phyloP scores from a whole-genome alignment of 2,329 filamentous ascomycete species.

The Aspergillus floridensis region DNA sequence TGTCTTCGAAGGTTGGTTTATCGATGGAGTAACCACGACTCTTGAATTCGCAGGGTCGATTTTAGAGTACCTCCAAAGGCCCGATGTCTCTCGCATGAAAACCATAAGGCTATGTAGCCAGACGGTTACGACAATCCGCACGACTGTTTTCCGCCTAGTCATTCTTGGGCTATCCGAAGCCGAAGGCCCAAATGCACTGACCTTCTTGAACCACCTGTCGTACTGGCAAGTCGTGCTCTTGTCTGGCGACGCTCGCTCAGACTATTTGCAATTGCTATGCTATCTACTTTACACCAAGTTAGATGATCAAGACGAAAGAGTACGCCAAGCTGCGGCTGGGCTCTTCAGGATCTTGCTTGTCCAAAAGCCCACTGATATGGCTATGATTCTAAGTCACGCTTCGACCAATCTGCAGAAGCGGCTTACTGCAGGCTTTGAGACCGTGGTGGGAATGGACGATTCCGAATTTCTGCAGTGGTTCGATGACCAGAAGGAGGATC shows the following conservation, averaged over 20 bases:
- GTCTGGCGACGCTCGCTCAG: conserved; percentile 73
- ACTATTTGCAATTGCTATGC: conserved; percentile 80
- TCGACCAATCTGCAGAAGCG: conserved; percentile 68
- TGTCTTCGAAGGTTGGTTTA: conserved; percentile 94
- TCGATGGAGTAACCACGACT: conserved; percentile 77
- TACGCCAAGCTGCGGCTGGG: conserved; percentile 74
- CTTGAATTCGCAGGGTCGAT: conserved; percentile 83
- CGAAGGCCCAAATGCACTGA: conserved; percentile 66
- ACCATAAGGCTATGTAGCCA: conserved; percentile 88
- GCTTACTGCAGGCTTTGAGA: conserved; percentile 74
- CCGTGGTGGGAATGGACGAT: conserved; percentile 83
- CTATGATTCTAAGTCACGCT: conserved; percentile 68
- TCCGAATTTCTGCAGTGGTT: conserved; percentile 86
- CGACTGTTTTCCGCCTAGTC: conserved; percentile 73
- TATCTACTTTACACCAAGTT: conserved; percentile 91
- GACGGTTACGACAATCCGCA: conserved; percentile 71
- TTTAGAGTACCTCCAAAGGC: conserved; percentile 82
- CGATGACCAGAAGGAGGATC: conserved; percentile 71
- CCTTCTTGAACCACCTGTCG: conserved; percentile 78
- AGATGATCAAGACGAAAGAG: conserved; percentile 63
- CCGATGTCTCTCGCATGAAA: conserved; percentile 77
- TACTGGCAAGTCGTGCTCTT: conserved; percentile 96
- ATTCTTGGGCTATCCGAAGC: conserved; percentile 80
- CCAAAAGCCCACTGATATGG: conserved; percentile 83
- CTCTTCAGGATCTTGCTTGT: conserved; percentile 91